Evolutionary conservation across 2,329 filamentous ascomycete genomes (phyloP), one percentile per base, ranked within the genome.

Genomic region (Dothistroma septosporum): DNA sequence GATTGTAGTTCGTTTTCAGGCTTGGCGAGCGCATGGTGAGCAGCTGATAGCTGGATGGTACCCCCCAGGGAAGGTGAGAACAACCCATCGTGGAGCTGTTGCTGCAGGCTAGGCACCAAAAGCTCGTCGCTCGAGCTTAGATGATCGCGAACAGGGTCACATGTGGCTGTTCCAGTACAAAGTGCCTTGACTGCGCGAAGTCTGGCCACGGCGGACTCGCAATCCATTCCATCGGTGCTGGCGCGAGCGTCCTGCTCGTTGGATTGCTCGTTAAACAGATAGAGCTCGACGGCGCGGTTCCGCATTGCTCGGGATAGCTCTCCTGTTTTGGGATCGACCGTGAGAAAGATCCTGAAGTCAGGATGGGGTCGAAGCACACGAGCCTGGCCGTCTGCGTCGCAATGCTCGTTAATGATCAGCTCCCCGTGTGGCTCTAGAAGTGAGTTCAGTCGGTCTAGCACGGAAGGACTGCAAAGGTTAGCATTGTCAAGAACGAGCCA

Each of bases 401-500:
- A 91, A 73, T 97, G 92, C 74, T 99, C 94, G 69, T 97, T 97
- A 73, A 99, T 89, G 68, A 90, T 91, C 22, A 99, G 79, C 64
- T 86, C 87, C 0, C 94, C 94, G 70, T 92, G 88, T 0, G 92
- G 92, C 73, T 99, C 94, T 8, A 97, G 87, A 9, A 99, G 79
- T 0, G 94, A 97, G 74, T 99, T 99, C 55, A 99, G 79, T 63
- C 95, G 85, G 76, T 99, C 94, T 10, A 99, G 83, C 0, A 99
- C 94, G 7, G 93, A 96, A 24, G 93, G 89, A 70, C 89, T 97
- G 78, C 95, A 99, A 60, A 99, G 83, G 71, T 99, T 99, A 62
- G 95, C 94, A 75, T 99, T 97, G 76, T 99, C 94, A 22, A 99
- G 85, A 11, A 99, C 87, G 19, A 99, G 81, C 94, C 94, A 99